Percentiles rank a stretch among this genome's conserved stretches.
Evolutionary conservation across 306 rosid species (phyloP).

Genomic region (Casuarina glauca): DNA sequence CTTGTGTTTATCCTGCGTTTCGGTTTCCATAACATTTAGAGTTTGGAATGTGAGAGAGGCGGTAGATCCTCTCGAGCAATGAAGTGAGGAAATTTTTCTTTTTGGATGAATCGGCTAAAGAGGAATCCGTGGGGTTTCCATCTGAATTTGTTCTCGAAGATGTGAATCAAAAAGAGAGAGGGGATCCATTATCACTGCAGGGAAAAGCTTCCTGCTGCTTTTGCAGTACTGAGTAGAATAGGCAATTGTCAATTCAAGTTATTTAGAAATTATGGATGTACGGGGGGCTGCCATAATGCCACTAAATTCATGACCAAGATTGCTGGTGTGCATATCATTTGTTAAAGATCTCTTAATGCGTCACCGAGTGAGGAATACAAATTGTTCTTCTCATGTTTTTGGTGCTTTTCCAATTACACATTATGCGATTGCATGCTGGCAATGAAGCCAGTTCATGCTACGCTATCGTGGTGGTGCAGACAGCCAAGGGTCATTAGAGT

Average conservation of each 20-base stretch:
- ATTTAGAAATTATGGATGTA: slow-evolving; percentile 60
- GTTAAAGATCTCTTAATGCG: slow-evolving; percentile 56
- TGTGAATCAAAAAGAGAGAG: slow-evolving; percentile 49
- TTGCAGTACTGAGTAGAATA: slow-evolving; percentile 53
- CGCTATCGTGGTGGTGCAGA: neutral
- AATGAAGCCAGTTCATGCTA: neutral
- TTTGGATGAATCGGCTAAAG: slow-evolving; percentile 43
- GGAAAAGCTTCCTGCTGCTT: slow-evolving; percentile 58
- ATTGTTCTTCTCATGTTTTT: slow-evolving; percentile 51
- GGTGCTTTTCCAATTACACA: slow-evolving; percentile 38
- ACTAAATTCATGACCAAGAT: slow-evolving; percentile 52
- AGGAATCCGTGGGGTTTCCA: slow-evolving; percentile 47
- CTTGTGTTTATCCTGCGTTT: too few species aligned
- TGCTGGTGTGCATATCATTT: slow-evolving; percentile 44
- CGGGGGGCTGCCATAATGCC: slow-evolving; percentile 59
- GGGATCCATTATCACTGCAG: slow-evolving; percentile 49
- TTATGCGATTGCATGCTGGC: neutral
- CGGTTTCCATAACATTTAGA: too few species aligned
- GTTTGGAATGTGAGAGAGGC: too few species aligned
- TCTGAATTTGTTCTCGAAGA: slow-evolving; percentile 61
- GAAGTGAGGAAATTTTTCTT: neutral
- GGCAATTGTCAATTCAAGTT: slow-evolving; percentile 44
- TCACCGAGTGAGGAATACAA: slow-evolving; percentile 53
- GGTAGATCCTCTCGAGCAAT: too few species aligned
- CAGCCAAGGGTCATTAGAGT: neutral